These are phyloP conservation scores for Triadica sebifera DNA, from an alignment of 345 rosid genomes.

Conservation along the genomic window DNA sequence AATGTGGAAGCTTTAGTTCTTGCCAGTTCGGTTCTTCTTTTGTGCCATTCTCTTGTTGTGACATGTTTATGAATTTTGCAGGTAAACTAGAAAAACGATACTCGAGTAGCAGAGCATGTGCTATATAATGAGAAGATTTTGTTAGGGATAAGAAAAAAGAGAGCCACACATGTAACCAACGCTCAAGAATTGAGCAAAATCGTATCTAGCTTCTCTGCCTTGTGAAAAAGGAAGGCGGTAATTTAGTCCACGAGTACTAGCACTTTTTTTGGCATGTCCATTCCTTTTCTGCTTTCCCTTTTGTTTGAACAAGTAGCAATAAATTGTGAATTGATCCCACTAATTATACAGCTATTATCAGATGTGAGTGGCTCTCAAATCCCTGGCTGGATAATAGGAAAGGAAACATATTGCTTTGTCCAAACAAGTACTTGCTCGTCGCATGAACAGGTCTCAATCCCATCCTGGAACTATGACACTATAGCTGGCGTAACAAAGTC, in stretches of 20 bases:
- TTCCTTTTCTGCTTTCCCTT: slow-evolving; percentile 38
- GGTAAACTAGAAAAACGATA: slow-evolving; percentile 22
- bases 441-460: not conserved
- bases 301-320: slow-evolving; percentile 18
- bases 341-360: slow-evolving; percentile 5
- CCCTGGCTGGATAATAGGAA: not conserved
- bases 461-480: not conserved
- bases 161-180: slow-evolving; percentile 88
- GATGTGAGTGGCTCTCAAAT: slow-evolving; percentile 31
- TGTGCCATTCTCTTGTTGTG: slow-evolving; percentile 38
- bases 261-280: slow-evolving; percentile 23
- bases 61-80: slow-evolving; percentile 30
- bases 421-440: slow-evolving; percentile 16
- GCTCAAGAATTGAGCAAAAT: slow-evolving; percentile 44
- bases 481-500: slow-evolving; percentile 3
- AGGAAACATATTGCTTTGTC: not conserved
- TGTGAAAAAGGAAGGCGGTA: slow-evolving; percentile 45
- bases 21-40: slow-evolving; percentile 43
- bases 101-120: slow-evolving; percentile 24
- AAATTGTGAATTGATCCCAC: slow-evolving; percentile 29
- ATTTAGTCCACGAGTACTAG: slow-evolving; percentile 53
- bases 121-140: slow-evolving; percentile 21
- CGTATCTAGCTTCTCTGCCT: slow-evolving; percentile 51
- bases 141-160: slow-evolving; percentile 88
- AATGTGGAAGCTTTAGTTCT: slow-evolving; percentile 59